Evolutionary conservation across 1,284 basidiomycete genomes (phyloP).

Genomic region (Ceratobasidium sp.): DNA sequence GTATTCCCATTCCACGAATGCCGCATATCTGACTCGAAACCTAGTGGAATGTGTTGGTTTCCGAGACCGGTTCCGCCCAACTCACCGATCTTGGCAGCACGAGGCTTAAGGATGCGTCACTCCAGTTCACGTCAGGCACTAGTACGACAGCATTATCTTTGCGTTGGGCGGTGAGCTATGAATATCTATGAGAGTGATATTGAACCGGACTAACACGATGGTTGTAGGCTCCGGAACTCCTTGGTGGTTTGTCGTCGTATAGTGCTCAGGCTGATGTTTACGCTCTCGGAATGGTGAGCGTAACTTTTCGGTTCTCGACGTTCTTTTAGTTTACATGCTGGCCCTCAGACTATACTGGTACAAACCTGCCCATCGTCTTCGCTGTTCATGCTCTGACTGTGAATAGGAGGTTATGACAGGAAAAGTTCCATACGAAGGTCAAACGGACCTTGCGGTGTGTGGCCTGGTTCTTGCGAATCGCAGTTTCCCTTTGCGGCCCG

Average conservation of each 20-base stretch:
- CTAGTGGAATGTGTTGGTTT: slow-evolving; percentile 8
- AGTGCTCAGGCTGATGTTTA: slow-evolving; percentile 11
- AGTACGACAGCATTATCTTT: neutral
- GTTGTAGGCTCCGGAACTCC: slow-evolving; percentile 6
- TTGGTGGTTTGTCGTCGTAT: neutral
- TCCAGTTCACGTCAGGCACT: neutral
- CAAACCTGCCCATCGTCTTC: neutral
- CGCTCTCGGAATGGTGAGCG: neutral
- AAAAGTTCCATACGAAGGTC: neutral
- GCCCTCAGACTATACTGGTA: slow-evolving; percentile 11
- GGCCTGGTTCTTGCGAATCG: neutral
- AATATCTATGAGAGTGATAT: neutral
- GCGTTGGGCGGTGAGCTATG: slow-evolving; percentile 5
- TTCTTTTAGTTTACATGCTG: neutral
- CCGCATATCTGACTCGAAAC: neutral
- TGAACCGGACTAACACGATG: neutral
- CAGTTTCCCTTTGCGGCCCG: neutral
- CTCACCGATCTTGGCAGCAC: slow-evolving; percentile 18
- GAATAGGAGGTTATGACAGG: neutral
- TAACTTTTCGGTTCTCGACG: neutral
- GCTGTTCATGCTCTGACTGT: neutral
- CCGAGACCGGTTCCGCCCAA: neutral
- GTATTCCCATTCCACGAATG: no score
- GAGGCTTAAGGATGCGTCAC: neutral
- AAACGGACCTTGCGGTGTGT: neutral